These are phyloP conservation scores for Yarrowia deformans DNA, from an alignment of 805 yeast species.

Conservation along the genomic window DNA sequence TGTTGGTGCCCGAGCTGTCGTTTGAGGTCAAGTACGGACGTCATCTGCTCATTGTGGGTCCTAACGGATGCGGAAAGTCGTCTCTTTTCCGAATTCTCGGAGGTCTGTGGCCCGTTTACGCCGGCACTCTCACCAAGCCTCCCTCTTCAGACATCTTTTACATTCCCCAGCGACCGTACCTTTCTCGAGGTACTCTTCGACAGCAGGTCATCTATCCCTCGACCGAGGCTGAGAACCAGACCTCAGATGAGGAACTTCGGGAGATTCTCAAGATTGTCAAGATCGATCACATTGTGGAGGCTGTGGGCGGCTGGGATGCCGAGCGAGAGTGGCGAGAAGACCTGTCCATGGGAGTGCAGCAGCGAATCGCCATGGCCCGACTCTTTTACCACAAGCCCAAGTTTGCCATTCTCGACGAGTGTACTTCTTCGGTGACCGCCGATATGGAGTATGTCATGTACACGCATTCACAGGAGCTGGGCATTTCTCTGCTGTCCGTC, in stretches of 20 bases:
- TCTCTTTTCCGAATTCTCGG: slow-evolving; percentile 89
- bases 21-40: slow-evolving; percentile 82
- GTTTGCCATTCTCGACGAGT: slow-evolving; percentile 94
- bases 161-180: slow-evolving; percentile 90
- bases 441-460: slow-evolving; percentile 92
- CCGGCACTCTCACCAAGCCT: slow-evolving; percentile 67
- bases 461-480: slow-evolving; percentile 75
- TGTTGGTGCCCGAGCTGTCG: slow-evolving; percentile 67
- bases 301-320: slow-evolving; percentile 66
- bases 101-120: slow-evolving; percentile 87
- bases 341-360: slow-evolving; percentile 89
- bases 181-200: slow-evolving; percentile 77
- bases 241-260: slow-evolving; percentile 50
- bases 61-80: slow-evolving; percentile 96
- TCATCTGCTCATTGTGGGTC: slow-evolving; percentile 89
- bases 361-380: slow-evolving; percentile 90
- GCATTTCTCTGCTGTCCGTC: slow-evolving; percentile 84
- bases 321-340: slow-evolving; percentile 88
- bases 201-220: slow-evolving; percentile 93
- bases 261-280: slow-evolving; percentile 51
- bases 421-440: slow-evolving; percentile 92
- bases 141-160: slow-evolving; percentile 74
- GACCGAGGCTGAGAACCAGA: slow-evolving; percentile 58
- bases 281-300: slow-evolving; percentile 49
- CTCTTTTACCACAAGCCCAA: slow-evolving; percentile 88